Conservation (phyloP, 1,284 basidiomycete genomes). For the Cryptococcus hybrid region DNA sequence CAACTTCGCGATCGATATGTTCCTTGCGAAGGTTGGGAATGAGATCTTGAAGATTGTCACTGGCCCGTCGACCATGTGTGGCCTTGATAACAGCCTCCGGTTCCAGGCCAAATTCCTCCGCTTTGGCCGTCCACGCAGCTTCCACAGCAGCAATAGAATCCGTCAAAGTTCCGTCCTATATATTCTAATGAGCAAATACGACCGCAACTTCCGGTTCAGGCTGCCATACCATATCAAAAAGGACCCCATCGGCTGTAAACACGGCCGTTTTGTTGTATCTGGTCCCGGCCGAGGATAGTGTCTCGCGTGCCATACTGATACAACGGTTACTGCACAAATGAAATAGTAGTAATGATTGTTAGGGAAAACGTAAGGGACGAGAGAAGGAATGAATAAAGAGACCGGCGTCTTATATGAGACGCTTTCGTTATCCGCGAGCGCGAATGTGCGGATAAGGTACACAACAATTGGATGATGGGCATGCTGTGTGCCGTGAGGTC, state of each 20-base stretch:
- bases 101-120: conserved; percentile 65
- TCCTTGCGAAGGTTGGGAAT: conserved; percentile 60
- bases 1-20: conserved; percentile 67
- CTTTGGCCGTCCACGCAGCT: conserved; percentile 74
- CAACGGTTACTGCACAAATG: too few relatives aligned
- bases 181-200: conserved; percentile 3
- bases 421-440: too few relatives aligned
- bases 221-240: conserved; percentile 68
- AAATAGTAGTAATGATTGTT: conserved; percentile 53
- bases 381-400: too few relatives aligned
- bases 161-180: conserved; percentile 67
- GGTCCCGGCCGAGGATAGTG: too few relatives aligned
- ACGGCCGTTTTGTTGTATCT: not conserved
- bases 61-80: conserved; percentile 71
- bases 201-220: not conserved
- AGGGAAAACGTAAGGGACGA: not conserved
- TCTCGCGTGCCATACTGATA: too few relatives aligned
- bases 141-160: conserved; percentile 74
- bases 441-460: too few relatives aligned
- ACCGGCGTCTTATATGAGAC: too few relatives aligned
- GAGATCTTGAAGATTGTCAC: conserved; percentile 63
- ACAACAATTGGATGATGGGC: too few relatives aligned
- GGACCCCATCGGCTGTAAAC: conserved; percentile 62
- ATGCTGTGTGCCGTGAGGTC: too few relatives aligned
- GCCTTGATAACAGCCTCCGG: conserved; percentile 64